Percentiles rank a stretch among this genome's conserved stretches.
These are phyloP conservation scores for Plantago coronopus DNA, from an alignment of 305 asterid genomes.

Conservation along the genomic window DNA sequence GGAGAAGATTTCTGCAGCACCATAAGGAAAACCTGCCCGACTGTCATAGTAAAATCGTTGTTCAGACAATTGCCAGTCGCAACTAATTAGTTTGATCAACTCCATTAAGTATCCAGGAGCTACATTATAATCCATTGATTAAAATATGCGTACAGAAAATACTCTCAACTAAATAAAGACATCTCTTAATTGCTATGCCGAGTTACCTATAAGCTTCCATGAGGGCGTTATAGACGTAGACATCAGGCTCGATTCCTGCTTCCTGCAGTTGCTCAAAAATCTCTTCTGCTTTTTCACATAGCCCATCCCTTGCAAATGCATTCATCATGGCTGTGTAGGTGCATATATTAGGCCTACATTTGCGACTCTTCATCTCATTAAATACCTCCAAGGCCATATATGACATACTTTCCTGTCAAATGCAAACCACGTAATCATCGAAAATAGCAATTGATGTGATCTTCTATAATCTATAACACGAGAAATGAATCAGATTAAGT, in stretches of 20 bases:
- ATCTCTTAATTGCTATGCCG: neutral
- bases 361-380: slow-evolving; percentile 58
- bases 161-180: neutral
- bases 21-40: slow-evolving; percentile 79
- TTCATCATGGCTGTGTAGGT: slow-evolving; percentile 78
- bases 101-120: neutral
- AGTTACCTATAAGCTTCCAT: slow-evolving; percentile 86
- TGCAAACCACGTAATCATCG: slow-evolving; percentile 8
- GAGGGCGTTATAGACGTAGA: slow-evolving; percentile 80
- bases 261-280: slow-evolving; percentile 74
- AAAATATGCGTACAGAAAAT: neutral
- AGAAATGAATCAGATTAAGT: neutral
- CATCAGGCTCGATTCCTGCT: slow-evolving; percentile 86
- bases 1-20: slow-evolving; percentile 81
- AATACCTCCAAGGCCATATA: slow-evolving; percentile 79
- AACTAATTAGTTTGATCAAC: neutral
- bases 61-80: neutral
- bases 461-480: neutral
- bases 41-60: slow-evolving; percentile 32
- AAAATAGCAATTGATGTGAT: neutral
- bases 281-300: slow-evolving; percentile 88
- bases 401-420: slow-evolving; percentile 58
- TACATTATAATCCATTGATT: neutral
- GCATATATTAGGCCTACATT: slow-evolving; percentile 75
- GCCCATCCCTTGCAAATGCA: slow-evolving; percentile 82